phyloP scores from a whole-genome alignment of 2,329 filamentous ascomycete genomes.

The Didymellaceae sp. region DNA sequence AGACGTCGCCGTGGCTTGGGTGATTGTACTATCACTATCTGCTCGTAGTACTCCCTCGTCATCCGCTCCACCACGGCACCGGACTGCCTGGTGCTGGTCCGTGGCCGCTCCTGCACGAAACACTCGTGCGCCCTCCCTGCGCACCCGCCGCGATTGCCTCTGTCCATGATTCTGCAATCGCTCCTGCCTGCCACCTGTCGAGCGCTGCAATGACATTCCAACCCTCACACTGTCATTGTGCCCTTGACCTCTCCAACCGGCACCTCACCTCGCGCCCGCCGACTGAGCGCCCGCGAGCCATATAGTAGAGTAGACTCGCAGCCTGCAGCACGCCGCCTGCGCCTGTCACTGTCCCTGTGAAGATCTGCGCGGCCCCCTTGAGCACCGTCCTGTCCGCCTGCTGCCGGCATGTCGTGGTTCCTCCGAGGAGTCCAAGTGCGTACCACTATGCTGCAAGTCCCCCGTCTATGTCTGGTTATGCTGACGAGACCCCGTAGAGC shows the following conservation, averaged over 20 bases:
- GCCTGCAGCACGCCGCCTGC: no score
- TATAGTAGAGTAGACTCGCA: not conserved
- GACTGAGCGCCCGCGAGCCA: conserved; percentile 10
- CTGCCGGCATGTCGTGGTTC: conserved; percentile 47
- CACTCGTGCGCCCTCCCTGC: conserved; percentile 15
- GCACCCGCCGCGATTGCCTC: conserved; percentile 11
- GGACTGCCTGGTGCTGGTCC: conserved; percentile 9
- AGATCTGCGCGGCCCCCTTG: not conserved
- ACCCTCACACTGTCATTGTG: conserved; percentile 10
- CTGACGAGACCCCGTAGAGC: conserved; percentile 56
- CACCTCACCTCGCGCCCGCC: not conserved
- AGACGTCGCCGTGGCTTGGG: conserved; percentile 12
- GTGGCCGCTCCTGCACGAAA: conserved; percentile 17
- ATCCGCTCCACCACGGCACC: conserved; percentile 11
- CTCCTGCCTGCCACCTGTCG: conserved; percentile 49
- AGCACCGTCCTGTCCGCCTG: not conserved
- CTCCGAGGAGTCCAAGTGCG: conserved; percentile 57
- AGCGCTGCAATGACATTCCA: conserved; percentile 33
- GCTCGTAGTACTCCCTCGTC: no score
- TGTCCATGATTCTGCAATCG: conserved; percentile 47
- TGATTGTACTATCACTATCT: not conserved
- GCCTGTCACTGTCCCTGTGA: no score
- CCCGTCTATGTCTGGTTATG: not conserved
- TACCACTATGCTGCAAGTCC: not conserved
- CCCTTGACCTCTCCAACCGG: conserved; percentile 3